Percentiles rank a stretch among this genome's conserved stretches.
Conservation (phyloP, 768 basidiomycete genomes). For the Mycena maculata region DNA sequence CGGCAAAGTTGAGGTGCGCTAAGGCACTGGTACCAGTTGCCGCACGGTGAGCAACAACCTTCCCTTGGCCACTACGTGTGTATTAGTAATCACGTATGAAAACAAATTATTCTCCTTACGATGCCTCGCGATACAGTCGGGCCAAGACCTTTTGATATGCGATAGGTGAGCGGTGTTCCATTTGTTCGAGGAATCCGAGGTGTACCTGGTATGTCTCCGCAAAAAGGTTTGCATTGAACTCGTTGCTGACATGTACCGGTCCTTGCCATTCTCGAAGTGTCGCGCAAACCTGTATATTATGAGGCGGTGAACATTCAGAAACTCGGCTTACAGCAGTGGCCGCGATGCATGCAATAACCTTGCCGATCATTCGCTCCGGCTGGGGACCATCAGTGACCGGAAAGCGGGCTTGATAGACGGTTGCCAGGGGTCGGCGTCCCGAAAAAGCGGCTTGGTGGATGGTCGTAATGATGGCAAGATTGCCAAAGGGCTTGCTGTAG, state of each 20-base stretch:
- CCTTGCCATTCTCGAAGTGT: slow-evolving; percentile 11
- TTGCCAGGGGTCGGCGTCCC: neutral
- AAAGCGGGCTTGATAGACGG: neutral
- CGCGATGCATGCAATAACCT: neutral
- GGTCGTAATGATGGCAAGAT: neutral
- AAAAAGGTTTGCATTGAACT: slow-evolving; percentile 13
- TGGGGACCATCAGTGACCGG: neutral
- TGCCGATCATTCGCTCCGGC: slow-evolving; percentile 5
- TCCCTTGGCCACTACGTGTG: neutral
- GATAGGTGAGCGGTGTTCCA: neutral
- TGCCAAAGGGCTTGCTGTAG: slow-evolving; percentile 2
- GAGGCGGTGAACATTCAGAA: neutral
- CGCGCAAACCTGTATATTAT: neutral
- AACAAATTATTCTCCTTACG: neutral
- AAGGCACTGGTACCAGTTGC: neutral
- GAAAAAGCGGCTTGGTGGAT: neutral
- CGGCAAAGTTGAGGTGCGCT: slow-evolving; percentile 2
- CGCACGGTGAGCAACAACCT: neutral
- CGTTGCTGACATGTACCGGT: neutral
- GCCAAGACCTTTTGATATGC: slow-evolving; percentile 1
- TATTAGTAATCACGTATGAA: neutral
- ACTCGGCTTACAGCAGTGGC: neutral
- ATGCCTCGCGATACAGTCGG: slow-evolving; percentile 10
- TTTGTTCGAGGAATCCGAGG: slow-evolving; percentile 5
- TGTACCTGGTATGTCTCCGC: slow-evolving; percentile 8